Conservation (phyloP, 495 filamentous ascomycete genomes). For the Aspergillus biplanus region DNA sequence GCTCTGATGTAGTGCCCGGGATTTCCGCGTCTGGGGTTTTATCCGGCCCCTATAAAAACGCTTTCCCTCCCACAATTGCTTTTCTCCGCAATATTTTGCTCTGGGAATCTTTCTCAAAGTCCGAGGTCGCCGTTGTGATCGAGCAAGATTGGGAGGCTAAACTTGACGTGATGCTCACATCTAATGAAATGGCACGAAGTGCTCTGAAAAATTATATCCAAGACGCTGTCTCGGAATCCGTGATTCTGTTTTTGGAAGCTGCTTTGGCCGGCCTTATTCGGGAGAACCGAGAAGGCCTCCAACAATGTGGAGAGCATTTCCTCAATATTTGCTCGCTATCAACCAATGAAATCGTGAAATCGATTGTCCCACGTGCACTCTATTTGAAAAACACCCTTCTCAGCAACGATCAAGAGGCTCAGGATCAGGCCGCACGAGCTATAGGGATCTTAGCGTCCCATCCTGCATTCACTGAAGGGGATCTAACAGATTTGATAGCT, state of each 20-base stretch:
- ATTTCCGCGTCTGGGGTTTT: conserved; percentile 31
- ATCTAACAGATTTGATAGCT: conserved; percentile 42
- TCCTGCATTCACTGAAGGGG: conserved; percentile 41
- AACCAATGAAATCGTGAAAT: conserved; percentile 53
- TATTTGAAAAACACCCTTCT: conserved; percentile 61
- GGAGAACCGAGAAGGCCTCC: conserved; percentile 50
- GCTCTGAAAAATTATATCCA: conserved; percentile 59
- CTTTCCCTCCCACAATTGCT: conserved; percentile 63
- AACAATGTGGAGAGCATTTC: conserved; percentile 62
- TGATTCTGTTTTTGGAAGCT: conserved; percentile 50
- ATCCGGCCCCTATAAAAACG: conserved; percentile 37
- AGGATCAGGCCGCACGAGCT: conserved; percentile 65
- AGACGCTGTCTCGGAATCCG: conserved; percentile 32
- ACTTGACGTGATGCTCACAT: conserved; percentile 68
- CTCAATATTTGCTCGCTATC: conserved; percentile 69
- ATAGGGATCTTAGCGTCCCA: conserved; percentile 82
- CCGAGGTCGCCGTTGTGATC: conserved; percentile 53
- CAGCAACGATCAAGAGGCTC: conserved; percentile 69
- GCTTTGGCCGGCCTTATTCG: conserved; percentile 63
- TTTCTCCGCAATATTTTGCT: conserved; percentile 78
- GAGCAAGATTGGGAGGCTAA: conserved; percentile 86
- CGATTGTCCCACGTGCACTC: conserved; percentile 48
- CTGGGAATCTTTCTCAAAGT: conserved; percentile 65
- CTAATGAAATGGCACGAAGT: conserved; percentile 61
- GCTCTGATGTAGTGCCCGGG: conserved; percentile 27